Evolutionary conservation across 2,329 filamentous ascomycete species (phyloP), one percentile per base, ranked within the genome.

Genomic region (Alternaria conjuncta): DNA sequence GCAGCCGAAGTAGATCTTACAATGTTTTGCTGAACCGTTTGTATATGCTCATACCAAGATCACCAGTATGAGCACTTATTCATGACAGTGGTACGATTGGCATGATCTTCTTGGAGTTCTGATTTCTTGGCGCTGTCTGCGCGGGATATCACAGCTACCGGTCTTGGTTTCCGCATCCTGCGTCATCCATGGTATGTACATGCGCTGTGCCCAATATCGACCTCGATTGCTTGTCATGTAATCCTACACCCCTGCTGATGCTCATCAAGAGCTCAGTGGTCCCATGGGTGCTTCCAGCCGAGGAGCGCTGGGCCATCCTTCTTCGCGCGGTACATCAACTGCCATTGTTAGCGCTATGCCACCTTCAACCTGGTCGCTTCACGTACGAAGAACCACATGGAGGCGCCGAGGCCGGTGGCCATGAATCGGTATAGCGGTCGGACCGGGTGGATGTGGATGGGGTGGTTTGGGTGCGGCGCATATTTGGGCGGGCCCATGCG

Each of bases 321-420:
- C 89, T 95, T 97, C 75, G 94, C 93, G 76, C 96, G 89, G 85
- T 97, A 98, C 90, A 97, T 94, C 79, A 97, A 84, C 94, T 97
- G 75, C 41, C 6, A 13, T 26, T 25, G 64, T 79, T 46, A 80
- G 77, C 61, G 11, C 32, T 18, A 8, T 21, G 12, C n/a, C 49
- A n/a, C 18, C 26, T 6, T 28, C 15, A 12, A 20, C 2, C 18
- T 5, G 12, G 13, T 12, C 25, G 0, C 10, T 51, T 64, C 60
- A 85, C 91, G 78, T 88, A 98, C 94, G 82, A 96, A 99, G 84
- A 99, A 98, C 96, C 96, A 99, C 96, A 98, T 99, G 84, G 92
- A 92, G 59, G 96, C 96, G 72, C 94, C 92, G 67, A 99, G 86
- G 66, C 90, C 92, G 47, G 93, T 97, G 50, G 92, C 95, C 62